Evolutionary conservation across 2,329 filamentous ascomycete genomes (phyloP).

Genomic region (Penicillium sp.): DNA sequence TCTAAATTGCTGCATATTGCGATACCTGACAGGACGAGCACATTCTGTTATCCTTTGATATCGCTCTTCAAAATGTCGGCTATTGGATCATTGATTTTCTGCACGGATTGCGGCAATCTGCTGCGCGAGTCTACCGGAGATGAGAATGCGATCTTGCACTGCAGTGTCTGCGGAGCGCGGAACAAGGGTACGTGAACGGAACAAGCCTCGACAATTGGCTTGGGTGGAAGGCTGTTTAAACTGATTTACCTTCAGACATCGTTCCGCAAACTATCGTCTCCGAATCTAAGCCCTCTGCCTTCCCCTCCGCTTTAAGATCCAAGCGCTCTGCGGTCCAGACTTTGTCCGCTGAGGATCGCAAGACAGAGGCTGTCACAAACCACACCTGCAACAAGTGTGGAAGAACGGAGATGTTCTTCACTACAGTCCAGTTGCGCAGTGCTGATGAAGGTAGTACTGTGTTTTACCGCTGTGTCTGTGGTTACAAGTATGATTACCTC

Average conservation of each 20-base stretch:
- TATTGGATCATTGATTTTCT: conserved; percentile 90
- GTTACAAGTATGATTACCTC: conserved; percentile 67
- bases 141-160: conserved; percentile 73
- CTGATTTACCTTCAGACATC: conserved; percentile 57
- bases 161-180: conserved; percentile 81
- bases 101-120: conserved; percentile 87
- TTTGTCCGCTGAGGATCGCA: conserved; percentile 73
- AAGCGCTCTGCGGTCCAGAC: conserved; percentile 85
- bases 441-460: conserved; percentile 95
- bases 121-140: conserved; percentile 78
- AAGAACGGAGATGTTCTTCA: conserved; percentile 78
- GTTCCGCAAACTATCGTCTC: conserved; percentile 76
- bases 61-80: conserved; percentile 66
- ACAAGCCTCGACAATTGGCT: background rate
- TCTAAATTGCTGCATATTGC: background rate
- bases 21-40: background rate
- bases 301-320: conserved; percentile 84
- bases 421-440: conserved; percentile 81
- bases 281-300: conserved; percentile 82
- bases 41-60: background rate
- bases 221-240: background rate
- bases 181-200: conserved; percentile 68
- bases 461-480: conserved; percentile 87
- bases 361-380: conserved; percentile 69
- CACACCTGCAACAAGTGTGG: conserved; percentile 80